Conservation (phyloP, 768 basidiomycete genomes). For the Auricularia sp. region DNA sequence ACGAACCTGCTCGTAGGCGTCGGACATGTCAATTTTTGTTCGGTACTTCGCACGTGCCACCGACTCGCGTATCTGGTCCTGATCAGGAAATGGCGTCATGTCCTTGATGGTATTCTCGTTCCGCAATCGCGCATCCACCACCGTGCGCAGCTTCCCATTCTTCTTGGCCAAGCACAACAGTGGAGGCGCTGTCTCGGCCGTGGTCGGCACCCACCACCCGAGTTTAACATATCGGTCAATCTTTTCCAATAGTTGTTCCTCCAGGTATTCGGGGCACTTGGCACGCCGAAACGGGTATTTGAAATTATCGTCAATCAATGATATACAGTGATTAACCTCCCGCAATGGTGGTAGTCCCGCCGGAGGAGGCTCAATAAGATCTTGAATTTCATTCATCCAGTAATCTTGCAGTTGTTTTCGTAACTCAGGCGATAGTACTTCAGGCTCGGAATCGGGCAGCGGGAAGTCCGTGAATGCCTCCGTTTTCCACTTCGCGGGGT, state of each 20-base stretch:
- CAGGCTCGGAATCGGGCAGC: constrained; percentile 7
- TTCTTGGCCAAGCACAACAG: constrained; percentile 27
- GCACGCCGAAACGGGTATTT: constrained; percentile 24
- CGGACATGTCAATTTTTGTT: constrained; percentile 13
- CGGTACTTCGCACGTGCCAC: background rate
- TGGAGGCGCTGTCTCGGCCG: constrained; percentile 20
- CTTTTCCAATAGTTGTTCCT: constrained; percentile 24
- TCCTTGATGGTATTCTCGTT: constrained; percentile 35
- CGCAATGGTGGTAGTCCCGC: constrained; percentile 26
- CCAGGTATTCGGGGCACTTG: constrained; percentile 22
- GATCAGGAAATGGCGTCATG: constrained; percentile 17
- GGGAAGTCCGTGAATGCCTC: constrained; percentile 5
- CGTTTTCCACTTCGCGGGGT: constrained; percentile 6
- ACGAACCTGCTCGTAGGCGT: constrained; percentile 15
- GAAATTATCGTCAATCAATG: constrained; percentile 26
- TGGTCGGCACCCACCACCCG: constrained; percentile 25
- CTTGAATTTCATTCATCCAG: background rate
- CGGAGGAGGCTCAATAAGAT: constrained; percentile 9
- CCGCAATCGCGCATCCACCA: constrained; percentile 25
- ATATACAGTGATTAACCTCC: constrained; percentile 33
- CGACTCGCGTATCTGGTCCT: constrained; percentile 2
- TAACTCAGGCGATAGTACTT: background rate
- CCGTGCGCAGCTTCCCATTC: constrained; percentile 24
- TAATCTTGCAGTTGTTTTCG: background rate
- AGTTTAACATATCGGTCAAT: constrained; percentile 21